Conservation (phyloP, 768 basidiomycete genomes). For the Xerocomellus amylosporus region DNA sequence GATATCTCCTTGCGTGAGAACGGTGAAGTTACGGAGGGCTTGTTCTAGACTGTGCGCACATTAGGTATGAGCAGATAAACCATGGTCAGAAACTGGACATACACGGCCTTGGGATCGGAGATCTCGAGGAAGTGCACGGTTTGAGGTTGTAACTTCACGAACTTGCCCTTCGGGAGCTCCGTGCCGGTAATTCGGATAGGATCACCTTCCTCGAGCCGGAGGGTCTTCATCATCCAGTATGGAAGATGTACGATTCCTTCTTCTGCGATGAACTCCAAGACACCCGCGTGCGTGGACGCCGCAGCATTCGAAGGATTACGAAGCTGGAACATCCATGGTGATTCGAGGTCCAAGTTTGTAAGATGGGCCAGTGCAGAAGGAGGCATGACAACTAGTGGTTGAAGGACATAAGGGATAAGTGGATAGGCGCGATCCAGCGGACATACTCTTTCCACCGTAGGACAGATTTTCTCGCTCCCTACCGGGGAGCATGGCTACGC, state of each 20-base stretch:
- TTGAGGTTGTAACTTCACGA: slow-evolving; percentile 97
- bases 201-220: slow-evolving; percentile 92
- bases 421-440: slow-evolving; percentile 24
- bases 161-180: slow-evolving; percentile 86
- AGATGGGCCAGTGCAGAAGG: slow-evolving; percentile 89
- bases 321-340: slow-evolving; percentile 95
- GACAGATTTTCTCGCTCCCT: slow-evolving; percentile 86
- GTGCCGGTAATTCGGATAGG: slow-evolving; percentile 89
- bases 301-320: slow-evolving; percentile 84
- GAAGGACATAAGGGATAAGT: slow-evolving; percentile 7
- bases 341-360: slow-evolving; percentile 81
- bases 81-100: slow-evolving; percentile 34
- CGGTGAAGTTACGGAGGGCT: slow-evolving; percentile 89
- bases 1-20: slow-evolving; percentile 91
- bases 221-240: slow-evolving; percentile 99
- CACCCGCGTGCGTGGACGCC: slow-evolving; percentile 91
- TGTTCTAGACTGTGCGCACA: slow-evolving; percentile 73
- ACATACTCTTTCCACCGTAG: slow-evolving; percentile 95
- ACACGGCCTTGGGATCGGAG: slow-evolving; percentile 98
- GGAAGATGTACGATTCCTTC: slow-evolving; percentile 95
- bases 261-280: slow-evolving; percentile 97
- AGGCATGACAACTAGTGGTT: slow-evolving; percentile 85
- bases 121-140: slow-evolving; percentile 93
- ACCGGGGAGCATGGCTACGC: slow-evolving; percentile 89
- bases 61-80: not conserved